Evolutionary conservation across 371 early-diverging fungal genomes (phyloP), one percentile per base, ranked within the genome.

Genomic region (Capillidium heterosporum): DNA sequence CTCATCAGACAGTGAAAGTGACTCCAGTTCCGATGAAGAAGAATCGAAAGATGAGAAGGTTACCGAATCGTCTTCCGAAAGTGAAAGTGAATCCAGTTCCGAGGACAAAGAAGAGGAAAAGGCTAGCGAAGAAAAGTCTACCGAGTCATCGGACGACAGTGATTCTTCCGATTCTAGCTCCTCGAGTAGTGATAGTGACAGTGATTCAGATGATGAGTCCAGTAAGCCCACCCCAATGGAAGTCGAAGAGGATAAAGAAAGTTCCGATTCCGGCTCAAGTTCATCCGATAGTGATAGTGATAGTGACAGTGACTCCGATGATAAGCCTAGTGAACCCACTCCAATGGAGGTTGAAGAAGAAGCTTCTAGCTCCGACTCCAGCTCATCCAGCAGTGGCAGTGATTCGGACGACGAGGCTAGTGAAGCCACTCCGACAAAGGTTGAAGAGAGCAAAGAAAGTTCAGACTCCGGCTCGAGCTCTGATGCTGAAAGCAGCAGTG

Each of bases 391-490:
- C 58, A n/a, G 57, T 62, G 46, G 60, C 39, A 50, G 35, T 58
- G 50, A 32, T 10, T 66, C 67, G 13, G 61, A 60, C 54, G 62
- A 63, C 5, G 63, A 61, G 17, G 60, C 62, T 4, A 64, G 63
- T n/a, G 10, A 10, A 40, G n/a, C 50, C 21, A 60, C 35, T 54
- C 60, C 32, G 50, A 42, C 24, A 40, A 60, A 55, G 50, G 56
- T 39, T 10, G 61, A 61, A 10, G 61, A 56, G 7, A 59, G 58
- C 41, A 57, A 66, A 32, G 58, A 59, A 26, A 61, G 63, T 1
- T 52, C 60, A 55, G 57, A 53, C 54, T 63, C 63, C 51, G 52
- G 52, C 56, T 66, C 66, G 32, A 60, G 57, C 42, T 65, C 66
- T 47, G 52, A 52, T 17, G 54, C 57, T 42, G 59, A 56, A 15